phyloP scores from a whole-genome alignment of 306 rosid genomes.

The Corylus americana region DNA sequence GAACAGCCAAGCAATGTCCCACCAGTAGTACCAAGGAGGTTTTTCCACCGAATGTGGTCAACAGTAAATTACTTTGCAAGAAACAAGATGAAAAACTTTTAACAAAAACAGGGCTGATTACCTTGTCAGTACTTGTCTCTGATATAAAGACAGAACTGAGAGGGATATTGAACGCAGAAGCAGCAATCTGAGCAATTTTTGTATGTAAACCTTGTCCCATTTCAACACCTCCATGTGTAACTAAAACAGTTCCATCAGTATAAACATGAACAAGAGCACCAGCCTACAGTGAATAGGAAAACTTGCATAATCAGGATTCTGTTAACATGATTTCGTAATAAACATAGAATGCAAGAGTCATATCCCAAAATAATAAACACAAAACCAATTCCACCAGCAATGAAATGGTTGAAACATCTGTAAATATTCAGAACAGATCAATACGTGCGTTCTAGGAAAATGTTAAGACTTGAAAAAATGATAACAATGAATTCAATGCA shows the following conservation, averaged over 20 bases:
- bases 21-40: neutral
- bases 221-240: constrained; percentile 95
- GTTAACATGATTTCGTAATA: neutral
- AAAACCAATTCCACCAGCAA: neutral
- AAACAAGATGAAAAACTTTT: constrained; percentile 16
- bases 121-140: constrained; percentile 97
- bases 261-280: constrained; percentile 97
- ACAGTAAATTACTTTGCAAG: constrained; percentile 8
- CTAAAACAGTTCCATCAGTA: constrained; percentile 97
- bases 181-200: constrained; percentile 94
- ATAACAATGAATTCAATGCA: neutral
- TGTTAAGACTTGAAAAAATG: neutral
- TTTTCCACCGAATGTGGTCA: constrained; percentile 1
- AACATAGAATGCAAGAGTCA: neutral
- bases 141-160: constrained; percentile 89
- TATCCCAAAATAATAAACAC: neutral
- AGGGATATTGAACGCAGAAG: constrained; percentile 87
- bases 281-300: constrained; percentile 59
- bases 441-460: neutral
- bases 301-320: constrained; percentile 7
- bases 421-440: neutral
- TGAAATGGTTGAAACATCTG: neutral
- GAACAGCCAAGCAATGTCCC: neutral
- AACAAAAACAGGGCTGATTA: constrained; percentile 28
- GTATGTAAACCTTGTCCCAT: constrained; percentile 99